Conservation (phyloP, 768 basidiomycete species). For the Amyloporia xantha region DNA sequence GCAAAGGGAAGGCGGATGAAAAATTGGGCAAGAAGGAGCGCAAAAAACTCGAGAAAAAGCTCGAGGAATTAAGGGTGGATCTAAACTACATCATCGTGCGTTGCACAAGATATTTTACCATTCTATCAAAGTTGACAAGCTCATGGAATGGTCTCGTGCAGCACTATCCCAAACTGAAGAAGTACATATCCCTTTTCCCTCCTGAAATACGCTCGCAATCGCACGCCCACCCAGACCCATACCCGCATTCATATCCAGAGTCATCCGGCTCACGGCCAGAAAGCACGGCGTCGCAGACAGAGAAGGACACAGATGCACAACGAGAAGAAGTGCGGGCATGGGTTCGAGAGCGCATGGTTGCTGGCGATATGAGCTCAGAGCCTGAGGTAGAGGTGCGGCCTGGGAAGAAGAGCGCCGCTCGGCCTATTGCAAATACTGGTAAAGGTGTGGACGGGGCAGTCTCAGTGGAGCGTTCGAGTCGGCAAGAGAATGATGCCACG, state of each 20-base stretch:
- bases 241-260: neutral
- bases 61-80: slow-evolving; percentile 72
- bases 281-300: slow-evolving; percentile 8
- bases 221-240: slow-evolving; percentile 4
- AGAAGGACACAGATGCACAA: slow-evolving; percentile 35
- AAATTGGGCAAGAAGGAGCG: slow-evolving; percentile 31
- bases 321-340: slow-evolving; percentile 53
- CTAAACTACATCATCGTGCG: slow-evolving; percentile 83
- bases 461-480: too few relatives aligned
- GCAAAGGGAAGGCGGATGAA: slow-evolving; percentile 15
- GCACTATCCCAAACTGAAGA: slow-evolving; percentile 81
- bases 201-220: slow-evolving; percentile 42
- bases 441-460: too few relatives aligned
- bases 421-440: too few relatives aligned
- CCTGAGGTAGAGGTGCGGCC: slow-evolving; percentile 43
- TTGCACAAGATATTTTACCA: too few relatives aligned
- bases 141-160: too few relatives aligned
- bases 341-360: slow-evolving; percentile 55
- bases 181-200: slow-evolving; percentile 89
- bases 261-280: neutral
- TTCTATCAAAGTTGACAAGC: neutral
- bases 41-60: slow-evolving; percentile 34
- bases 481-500: too few relatives aligned
- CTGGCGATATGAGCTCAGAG: slow-evolving; percentile 48
- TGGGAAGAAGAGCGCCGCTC: slow-evolving; percentile 6